These are phyloP conservation scores for Orbilia oligospora DNA, from an alignment of 2,329 filamentous ascomycete genomes.

Conservation along the genomic window DNA sequence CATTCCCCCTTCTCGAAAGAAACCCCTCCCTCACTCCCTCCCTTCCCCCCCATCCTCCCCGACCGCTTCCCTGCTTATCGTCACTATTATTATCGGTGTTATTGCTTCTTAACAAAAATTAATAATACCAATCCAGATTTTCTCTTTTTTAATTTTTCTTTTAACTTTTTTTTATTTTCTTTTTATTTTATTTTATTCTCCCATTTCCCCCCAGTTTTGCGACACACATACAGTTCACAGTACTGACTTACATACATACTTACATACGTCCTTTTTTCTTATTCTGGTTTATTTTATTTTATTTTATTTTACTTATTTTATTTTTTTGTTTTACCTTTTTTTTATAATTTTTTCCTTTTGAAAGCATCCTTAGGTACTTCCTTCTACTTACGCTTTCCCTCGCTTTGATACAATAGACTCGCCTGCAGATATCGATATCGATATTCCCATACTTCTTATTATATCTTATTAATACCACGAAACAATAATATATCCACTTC, in stretches of 20 bases:
- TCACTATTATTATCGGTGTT: slow-evolving; percentile 26
- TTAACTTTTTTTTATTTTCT: neutral
- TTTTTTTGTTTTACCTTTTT: too few relatives aligned
- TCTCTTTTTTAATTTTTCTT: slow-evolving; percentile 10
- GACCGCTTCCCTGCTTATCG: slow-evolving; percentile 34
- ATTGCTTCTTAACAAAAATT: slow-evolving; percentile 10
- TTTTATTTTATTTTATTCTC: neutral
- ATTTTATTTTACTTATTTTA: too few relatives aligned
- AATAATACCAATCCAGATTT: slow-evolving; percentile 22
- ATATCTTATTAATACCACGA: slow-evolving; percentile 57
- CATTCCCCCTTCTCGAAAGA: slow-evolving; percentile 31
- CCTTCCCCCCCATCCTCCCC: slow-evolving; percentile 3
- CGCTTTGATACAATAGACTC: slow-evolving; percentile 35
- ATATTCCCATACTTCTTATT: slow-evolving; percentile 31
- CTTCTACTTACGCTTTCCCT: slow-evolving; percentile 30
- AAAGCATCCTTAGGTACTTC: too few relatives aligned
- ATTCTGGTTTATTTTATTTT: too few relatives aligned
- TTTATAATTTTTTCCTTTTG: slow-evolving; percentile 6
- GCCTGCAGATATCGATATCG: slow-evolving; percentile 43
- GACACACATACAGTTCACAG: slow-evolving; percentile 4
- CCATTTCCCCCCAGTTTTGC: slow-evolving; percentile 1
- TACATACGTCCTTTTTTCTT: slow-evolving; percentile 2
- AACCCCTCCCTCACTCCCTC: slow-evolving; percentile 18
- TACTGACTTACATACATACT: too few relatives aligned
- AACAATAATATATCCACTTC: slow-evolving; percentile 39